Conservation (phyloP, 768 basidiomycete genomes). For the Neoboletus magnificus region DNA sequence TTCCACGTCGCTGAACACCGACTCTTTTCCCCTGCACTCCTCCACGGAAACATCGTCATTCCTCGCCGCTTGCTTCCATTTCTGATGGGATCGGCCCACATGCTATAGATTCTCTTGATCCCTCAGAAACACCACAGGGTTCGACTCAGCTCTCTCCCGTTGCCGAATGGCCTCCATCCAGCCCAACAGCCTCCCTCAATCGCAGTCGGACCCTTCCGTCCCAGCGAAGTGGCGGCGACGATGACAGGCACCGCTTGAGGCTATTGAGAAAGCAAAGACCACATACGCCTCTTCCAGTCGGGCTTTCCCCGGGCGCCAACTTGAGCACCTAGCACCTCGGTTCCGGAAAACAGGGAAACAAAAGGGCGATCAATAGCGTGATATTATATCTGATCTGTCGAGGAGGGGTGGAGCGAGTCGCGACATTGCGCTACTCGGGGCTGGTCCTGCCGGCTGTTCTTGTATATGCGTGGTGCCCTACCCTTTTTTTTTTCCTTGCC, state of each 20-base stretch:
- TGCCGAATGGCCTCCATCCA: slow-evolving; percentile 40
- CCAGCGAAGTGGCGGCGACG: slow-evolving; percentile 24
- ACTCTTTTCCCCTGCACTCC: slow-evolving; percentile 10
- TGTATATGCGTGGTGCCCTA: neutral
- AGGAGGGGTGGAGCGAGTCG: slow-evolving; percentile 14
- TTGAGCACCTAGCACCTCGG: slow-evolving; percentile 17
- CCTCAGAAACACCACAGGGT: slow-evolving; percentile 26
- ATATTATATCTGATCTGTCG: slow-evolving; percentile 14
- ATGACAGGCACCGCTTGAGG: slow-evolving; percentile 38
- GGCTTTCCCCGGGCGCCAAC: slow-evolving; percentile 19
- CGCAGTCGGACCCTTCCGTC: slow-evolving; percentile 66
- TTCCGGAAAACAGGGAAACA: neutral
- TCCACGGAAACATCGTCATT: neutral
- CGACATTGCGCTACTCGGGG: neutral
- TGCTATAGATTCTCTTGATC: slow-evolving; percentile 19
- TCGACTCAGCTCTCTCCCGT: slow-evolving; percentile 45
- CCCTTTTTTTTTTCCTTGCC: neutral
- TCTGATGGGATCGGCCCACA: slow-evolving; percentile 11
- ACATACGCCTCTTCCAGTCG: slow-evolving; percentile 32
- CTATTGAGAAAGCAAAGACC: slow-evolving; percentile 53
- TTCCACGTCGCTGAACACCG: slow-evolving; percentile 28
- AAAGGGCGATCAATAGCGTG: neutral
- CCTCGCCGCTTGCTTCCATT: slow-evolving; percentile 2
- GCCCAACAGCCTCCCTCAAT: slow-evolving; percentile 32
- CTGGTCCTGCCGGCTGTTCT: slow-evolving; percentile 15